Conservation (phyloP, 2,329 filamentous ascomycete species). For the Microcera coccophila region DNA sequence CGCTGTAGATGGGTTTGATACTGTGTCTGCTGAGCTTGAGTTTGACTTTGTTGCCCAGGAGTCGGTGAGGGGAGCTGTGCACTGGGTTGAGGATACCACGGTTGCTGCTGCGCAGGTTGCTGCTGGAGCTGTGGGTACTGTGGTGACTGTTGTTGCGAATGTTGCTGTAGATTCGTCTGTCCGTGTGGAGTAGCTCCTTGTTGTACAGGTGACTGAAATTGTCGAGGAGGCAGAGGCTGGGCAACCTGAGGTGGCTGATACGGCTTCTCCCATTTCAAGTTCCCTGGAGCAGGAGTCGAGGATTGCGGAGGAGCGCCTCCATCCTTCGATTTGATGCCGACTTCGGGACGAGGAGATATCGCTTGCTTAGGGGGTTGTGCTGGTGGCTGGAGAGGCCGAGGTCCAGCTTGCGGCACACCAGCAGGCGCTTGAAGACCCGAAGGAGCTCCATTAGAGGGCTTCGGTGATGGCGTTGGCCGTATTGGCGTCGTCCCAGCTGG, state of each 20-base stretch:
- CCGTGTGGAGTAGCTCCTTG: constrained; percentile 18
- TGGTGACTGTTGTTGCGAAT: constrained; percentile 11
- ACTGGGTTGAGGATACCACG: constrained; percentile 12
- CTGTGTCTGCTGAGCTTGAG: constrained; percentile 14
- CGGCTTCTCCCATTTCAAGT: constrained; percentile 41
- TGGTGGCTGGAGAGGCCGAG: constrained; percentile 31
- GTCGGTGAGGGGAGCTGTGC: constrained; percentile 20
- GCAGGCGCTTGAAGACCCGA: constrained; percentile 38
- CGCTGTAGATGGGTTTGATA: constrained; percentile 7
- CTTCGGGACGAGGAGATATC: constrained; percentile 34
- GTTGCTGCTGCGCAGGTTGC: constrained; percentile 6
- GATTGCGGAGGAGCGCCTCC: constrained; percentile 19
- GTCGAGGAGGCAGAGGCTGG: constrained; percentile 24
- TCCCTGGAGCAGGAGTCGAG: constrained; percentile 21
- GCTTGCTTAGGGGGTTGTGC: constrained; percentile 29
- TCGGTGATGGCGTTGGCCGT: constrained; percentile 29
- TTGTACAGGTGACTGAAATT: constrained; percentile 21
- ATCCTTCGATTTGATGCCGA: constrained; percentile 29
- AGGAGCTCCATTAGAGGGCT: constrained; percentile 26
- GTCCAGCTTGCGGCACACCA: constrained; percentile 30
- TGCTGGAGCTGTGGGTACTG: constrained; percentile 11
- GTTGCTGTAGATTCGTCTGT: constrained; percentile 17
- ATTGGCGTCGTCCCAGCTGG: constrained; percentile 26
- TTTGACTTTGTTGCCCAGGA: constrained; percentile 8
- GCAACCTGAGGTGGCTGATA: constrained; percentile 34